These are phyloP conservation scores for Clausena lansium DNA, from an alignment of 345 rosid species.

Conservation along the genomic window DNA sequence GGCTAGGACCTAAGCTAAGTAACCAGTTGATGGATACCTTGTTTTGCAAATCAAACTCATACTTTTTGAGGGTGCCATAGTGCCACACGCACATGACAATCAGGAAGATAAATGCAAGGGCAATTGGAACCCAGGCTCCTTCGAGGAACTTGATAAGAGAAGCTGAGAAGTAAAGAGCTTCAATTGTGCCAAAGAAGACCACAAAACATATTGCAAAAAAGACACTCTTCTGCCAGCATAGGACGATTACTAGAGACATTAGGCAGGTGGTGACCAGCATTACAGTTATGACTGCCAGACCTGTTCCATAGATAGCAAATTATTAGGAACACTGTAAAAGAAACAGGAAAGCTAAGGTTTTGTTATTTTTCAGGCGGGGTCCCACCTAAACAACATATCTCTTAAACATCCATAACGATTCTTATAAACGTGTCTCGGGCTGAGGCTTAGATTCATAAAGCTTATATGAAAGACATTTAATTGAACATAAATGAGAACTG, in stretches of 20 bases:
- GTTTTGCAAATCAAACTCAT: slow-evolving; percentile 88
- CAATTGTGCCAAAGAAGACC: slow-evolving; percentile 77
- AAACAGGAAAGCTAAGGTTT: neutral
- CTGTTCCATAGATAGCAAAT: slow-evolving; percentile 35
- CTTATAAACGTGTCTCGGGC: neutral
- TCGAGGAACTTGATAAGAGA: slow-evolving; percentile 87
- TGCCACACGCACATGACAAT: slow-evolving; percentile 87
- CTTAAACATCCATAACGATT: neutral
- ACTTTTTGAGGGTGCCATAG: slow-evolving; percentile 76
- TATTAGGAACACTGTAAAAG: slow-evolving; percentile 6
- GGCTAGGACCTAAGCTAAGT: slow-evolving; percentile 71
- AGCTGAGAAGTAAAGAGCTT: slow-evolving; percentile 93
- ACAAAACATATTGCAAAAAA: slow-evolving; percentile 66
- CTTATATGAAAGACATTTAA: neutral
- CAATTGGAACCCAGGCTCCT: slow-evolving; percentile 99
- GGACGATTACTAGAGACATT: slow-evolving; percentile 89
- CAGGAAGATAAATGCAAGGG: slow-evolving; percentile 73
- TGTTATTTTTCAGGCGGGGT: no score
- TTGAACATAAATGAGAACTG: neutral
- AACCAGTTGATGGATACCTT: slow-evolving; percentile 94
- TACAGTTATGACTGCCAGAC: slow-evolving; percentile 97
- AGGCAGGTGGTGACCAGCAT: slow-evolving; percentile 97
- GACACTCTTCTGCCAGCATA: slow-evolving; percentile 89
- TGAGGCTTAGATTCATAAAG: neutral
- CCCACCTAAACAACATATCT: neutral